Evolutionary conservation across 805 yeast genomes (phyloP), one percentile per base, ranked within the genome.

Genomic region (Tetrapisispora iriomotensis): DNA sequence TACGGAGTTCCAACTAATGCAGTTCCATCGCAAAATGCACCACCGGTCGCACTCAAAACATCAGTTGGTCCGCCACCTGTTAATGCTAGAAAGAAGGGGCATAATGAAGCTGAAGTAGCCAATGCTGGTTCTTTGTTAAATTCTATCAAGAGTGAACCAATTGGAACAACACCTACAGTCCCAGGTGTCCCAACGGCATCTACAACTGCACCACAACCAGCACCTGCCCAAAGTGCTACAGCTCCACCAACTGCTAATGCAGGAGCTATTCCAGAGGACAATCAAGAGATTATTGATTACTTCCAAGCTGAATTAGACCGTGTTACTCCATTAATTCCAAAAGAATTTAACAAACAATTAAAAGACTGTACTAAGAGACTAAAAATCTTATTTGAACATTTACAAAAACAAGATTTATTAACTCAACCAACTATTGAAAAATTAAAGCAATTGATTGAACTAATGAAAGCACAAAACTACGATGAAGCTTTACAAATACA

Each of bases 331-430:
- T 66, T 69, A 33, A 73, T 86, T 31, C 95, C 95, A 20, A 82
- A 76, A 36, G 77, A 75, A 56, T 85, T 74, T 53, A 59, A 71
- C 21, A 80, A 76, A 45, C 96, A 86, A 53, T 72, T 82, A 38
- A 66, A 63, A 34, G 97, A 90, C 58, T 77, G 94, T 55, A 90
- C 79, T 49, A 81, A 82, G 66, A 76, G 97, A 59, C 63, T 92
- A 41, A 72, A 76, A 45, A 72, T 85, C 38, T 66, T 92, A 45
- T 86, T 72, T 57, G 87, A 79, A 49, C 86, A 79, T 50, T 72
- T 92, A 63, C 81, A 82, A 56, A 82, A 78, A 49, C 75, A 73
- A 40, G 90, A 81, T 35, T 62, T 79, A 39, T 61, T 86, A 48
- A 68, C 81, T 4, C 66, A 62, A 15, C 76, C 67, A n/a, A 71